Percentiles rank a stretch among this genome's conserved stretches.
phyloP scores from a whole-genome alignment of 1,284 basidiomycete genomes.

The Cryptococcus sp. region DNA sequence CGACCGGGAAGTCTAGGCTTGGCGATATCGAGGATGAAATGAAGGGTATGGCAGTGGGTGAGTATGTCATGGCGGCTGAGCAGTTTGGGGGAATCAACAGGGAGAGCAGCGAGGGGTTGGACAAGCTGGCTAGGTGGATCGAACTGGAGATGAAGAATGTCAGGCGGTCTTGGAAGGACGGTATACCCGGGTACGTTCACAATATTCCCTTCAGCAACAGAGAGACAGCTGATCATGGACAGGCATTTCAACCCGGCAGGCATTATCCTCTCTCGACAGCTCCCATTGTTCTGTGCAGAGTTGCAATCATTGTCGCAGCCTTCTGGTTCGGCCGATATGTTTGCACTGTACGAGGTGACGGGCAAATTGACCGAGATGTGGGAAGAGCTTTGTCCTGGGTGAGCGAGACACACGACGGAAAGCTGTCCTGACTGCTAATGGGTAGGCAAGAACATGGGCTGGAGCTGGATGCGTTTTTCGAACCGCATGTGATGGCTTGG shows the following conservation, averaged over 20 bases:
- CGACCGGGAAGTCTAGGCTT: slow-evolving; percentile 8
- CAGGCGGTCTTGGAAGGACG: slow-evolving; percentile 29
- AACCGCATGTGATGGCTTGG: slow-evolving; percentile 46
- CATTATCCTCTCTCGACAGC: slow-evolving; percentile 41
- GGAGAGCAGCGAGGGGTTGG: slow-evolving; percentile 34
- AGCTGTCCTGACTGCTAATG: background rate
- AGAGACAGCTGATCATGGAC: background rate
- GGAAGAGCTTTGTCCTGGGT: slow-evolving; percentile 39
- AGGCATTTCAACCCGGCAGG: slow-evolving; percentile 35
- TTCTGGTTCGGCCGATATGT: slow-evolving; percentile 33
- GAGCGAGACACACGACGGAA: slow-evolving; percentile 6
- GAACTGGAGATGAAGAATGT: slow-evolving; percentile 34
- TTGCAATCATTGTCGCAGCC: slow-evolving; percentile 40
- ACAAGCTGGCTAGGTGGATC: slow-evolving; percentile 42
- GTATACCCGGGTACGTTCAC: slow-evolving; percentile 21
- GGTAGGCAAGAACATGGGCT: slow-evolving; percentile 33
- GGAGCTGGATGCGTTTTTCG: slow-evolving; percentile 45
- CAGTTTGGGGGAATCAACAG: slow-evolving; percentile 25
- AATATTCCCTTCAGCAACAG: background rate
- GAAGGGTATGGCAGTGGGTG: slow-evolving; percentile 34
- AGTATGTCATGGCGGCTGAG: slow-evolving; percentile 36
- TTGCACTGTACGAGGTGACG: slow-evolving; percentile 41
- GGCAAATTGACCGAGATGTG: slow-evolving; percentile 34
- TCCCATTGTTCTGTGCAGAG: slow-evolving; percentile 45
- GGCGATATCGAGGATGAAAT: slow-evolving; percentile 35